phyloP scores from a whole-genome alignment of 768 basidiomycete genomes.

The Erythrobasidium yunnanense region DNA sequence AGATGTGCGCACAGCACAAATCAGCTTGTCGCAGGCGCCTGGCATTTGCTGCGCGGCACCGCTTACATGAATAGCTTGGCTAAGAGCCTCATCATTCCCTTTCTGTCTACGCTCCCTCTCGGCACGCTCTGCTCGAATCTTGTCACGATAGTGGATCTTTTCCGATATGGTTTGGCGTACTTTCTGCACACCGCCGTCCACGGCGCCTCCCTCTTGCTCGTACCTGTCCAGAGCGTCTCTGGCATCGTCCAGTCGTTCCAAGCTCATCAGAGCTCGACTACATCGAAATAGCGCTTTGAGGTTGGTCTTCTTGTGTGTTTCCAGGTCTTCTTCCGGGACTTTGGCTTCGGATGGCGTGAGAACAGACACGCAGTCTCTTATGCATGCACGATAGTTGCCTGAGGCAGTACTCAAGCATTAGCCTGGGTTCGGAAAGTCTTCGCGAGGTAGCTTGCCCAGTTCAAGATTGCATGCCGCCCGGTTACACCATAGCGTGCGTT shows the following conservation, averaged over 20 bases:
- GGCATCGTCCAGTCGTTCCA: conserved; percentile 68
- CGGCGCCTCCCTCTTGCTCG: conserved; percentile 50
- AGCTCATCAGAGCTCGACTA: conserved; percentile 58
- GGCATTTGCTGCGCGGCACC: too few relatives aligned
- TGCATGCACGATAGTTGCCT: conserved; percentile 82
- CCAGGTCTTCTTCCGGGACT: conserved; percentile 26
- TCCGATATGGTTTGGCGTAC: conserved; percentile 48
- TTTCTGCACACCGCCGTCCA: conserved; percentile 28
- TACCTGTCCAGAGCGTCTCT: conserved; percentile 69
- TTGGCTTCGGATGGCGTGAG: conserved; percentile 40
- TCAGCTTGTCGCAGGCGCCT: too few relatives aligned
- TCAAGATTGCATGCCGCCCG: conserved; percentile 88
- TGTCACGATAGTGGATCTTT: conserved; percentile 35
- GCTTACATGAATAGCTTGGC: conserved; percentile 57
- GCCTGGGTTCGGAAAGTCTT: background rate
- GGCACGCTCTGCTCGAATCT: conserved; percentile 39
- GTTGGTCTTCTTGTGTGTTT: conserved; percentile 50
- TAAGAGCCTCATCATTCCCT: conserved; percentile 50
- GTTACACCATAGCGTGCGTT: conserved; percentile 62
- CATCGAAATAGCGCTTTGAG: conserved; percentile 84
- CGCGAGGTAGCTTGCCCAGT: conserved; percentile 58
- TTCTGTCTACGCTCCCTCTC: conserved; percentile 39
- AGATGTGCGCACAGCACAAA: background rate
- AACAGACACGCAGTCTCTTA: conserved; percentile 71
- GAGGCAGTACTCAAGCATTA: background rate